phyloP scores from a whole-genome alignment of 176 grass and related monocot genomes.

The Triticum monococcum region DNA sequence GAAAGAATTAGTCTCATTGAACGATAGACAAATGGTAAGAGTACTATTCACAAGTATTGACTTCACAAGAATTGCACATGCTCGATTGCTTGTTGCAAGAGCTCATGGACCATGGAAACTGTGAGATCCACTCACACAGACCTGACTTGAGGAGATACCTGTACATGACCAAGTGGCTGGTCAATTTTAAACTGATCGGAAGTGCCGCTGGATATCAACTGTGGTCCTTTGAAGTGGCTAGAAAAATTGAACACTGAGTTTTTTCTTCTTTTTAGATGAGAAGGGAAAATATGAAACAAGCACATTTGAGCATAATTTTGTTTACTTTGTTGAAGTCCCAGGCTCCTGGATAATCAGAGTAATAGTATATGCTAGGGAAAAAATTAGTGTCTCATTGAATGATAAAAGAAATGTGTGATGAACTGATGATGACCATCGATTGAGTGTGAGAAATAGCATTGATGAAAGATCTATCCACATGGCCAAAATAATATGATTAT shows the following conservation, averaged over 20 bases:
- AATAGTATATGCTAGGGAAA: not conserved
- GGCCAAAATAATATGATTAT: not conserved
- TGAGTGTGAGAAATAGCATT: not conserved
- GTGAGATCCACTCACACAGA: no score
- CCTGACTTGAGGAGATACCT: no score
- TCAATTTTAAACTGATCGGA: not conserved
- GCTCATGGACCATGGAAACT: no score
- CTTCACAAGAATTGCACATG: no score
- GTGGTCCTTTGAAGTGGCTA: not conserved
- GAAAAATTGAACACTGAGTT: not conserved
- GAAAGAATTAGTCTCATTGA: no score
- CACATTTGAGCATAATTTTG: not conserved
- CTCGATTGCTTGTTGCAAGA: no score
- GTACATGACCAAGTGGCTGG: not conserved
- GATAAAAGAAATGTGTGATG: not conserved
- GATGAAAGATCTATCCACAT: not conserved
- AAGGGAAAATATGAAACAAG: not conserved
- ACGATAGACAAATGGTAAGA: no score
- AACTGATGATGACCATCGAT: not conserved
- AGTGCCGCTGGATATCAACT: not conserved
- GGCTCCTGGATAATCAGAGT: not conserved
- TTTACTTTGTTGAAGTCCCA: not conserved
- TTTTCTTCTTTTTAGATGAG: not conserved
- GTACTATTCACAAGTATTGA: no score
- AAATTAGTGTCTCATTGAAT: not conserved